These are phyloP conservation scores for Colletotrichum tropicicola DNA, from an alignment of 2,329 filamentous ascomycete species.

Conservation along the genomic window DNA sequence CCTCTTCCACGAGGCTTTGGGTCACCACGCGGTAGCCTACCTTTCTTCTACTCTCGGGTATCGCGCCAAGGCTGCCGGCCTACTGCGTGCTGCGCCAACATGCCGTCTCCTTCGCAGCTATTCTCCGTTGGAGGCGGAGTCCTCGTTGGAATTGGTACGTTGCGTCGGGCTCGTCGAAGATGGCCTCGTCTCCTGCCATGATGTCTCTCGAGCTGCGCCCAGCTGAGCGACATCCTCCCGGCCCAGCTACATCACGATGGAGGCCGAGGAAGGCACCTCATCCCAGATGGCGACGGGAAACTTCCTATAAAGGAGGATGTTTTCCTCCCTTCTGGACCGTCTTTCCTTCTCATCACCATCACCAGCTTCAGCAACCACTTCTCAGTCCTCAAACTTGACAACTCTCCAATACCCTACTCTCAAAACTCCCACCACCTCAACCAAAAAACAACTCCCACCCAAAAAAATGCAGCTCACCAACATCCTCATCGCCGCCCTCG, in stretches of 20 bases:
- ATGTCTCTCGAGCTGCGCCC: background rate
- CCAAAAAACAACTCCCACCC: background rate
- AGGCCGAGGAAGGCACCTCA: background rate
- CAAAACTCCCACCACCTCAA: background rate
- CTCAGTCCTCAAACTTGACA: background rate
- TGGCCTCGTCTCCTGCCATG: background rate
- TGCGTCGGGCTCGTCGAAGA: background rate
- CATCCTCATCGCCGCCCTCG: slow-evolving; percentile 15
- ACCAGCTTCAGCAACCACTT: background rate
- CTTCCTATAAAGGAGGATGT: background rate
- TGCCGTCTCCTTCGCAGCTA: background rate
- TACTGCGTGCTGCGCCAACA: background rate
- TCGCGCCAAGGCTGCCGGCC: too few species aligned
- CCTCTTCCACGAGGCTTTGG: too few species aligned
- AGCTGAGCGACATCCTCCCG: background rate
- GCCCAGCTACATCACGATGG: background rate
- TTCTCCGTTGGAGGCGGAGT: background rate
- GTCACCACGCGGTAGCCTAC: too few species aligned
- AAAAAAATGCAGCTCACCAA: slow-evolving; percentile 21
- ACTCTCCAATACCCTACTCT: background rate
- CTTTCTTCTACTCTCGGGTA: background rate
- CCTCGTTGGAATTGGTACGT: background rate
- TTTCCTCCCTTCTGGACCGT: background rate
- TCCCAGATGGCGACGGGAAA: background rate
- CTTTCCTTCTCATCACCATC: background rate